Evolutionary conservation across 306 rosid genomes (phyloP).

Genomic region (Cucumis sativus): Cucumber_9930_V3 NC_026660.2:24079501-24080000

Average conservation of each 20-base stretch:
- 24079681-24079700: constrained; percentile 34
- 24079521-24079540: neutral
- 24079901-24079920: too few species aligned
- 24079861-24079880: too few species aligned
- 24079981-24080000: too few species aligned
- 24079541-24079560: neutral
- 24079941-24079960: too few species aligned
- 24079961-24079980: too few species aligned
- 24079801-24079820: too few species aligned
- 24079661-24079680: constrained; percentile 24
- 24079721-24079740: neutral
- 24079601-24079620: neutral
- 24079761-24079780: neutral
- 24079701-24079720: constrained; percentile 28
- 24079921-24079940: too few species aligned
- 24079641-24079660: constrained; percentile 29
- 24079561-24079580: neutral
- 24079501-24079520: neutral
- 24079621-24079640: neutral
- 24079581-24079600: neutral
- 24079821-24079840: too few species aligned
- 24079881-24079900: too few species aligned
- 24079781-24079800: neutral
- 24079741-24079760: neutral
- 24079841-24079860: too few species aligned